phyloP scores from a whole-genome alignment of 2,329 filamentous ascomycete species.

The Aspergillus unguis region DNA sequence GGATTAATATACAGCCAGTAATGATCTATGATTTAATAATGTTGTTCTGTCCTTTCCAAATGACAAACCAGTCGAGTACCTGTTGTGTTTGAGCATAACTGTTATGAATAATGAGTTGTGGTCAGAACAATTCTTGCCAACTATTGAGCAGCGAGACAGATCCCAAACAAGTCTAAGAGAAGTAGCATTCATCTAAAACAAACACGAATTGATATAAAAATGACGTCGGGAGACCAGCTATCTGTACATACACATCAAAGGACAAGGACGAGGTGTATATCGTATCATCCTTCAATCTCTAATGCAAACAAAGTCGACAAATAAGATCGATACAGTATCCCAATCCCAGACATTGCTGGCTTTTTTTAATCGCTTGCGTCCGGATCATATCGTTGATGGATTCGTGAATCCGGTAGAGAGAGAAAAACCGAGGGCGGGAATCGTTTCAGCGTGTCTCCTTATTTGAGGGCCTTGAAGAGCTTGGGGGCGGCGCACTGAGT shows the following conservation, averaged over 20 bases:
- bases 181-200: slow-evolving; percentile 35
- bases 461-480: slow-evolving; percentile 91
- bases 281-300: slow-evolving; percentile 15
- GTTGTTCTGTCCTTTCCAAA: background rate
- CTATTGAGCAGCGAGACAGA: too few relatives aligned
- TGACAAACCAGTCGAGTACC: too few relatives aligned
- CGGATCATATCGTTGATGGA: slow-evolving; percentile 8
- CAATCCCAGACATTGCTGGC: slow-evolving; percentile 9
- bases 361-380: slow-evolving; percentile 2
- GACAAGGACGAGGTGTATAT: slow-evolving; percentile 8
- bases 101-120: too few relatives aligned
- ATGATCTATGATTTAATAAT: background rate
- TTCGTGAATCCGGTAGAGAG: slow-evolving; percentile 18
- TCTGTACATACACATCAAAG: slow-evolving; percentile 41
- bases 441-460: slow-evolving; percentile 40
- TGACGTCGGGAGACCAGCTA: slow-evolving; percentile 36
- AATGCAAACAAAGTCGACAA: slow-evolving; percentile 8
- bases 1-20: background rate
- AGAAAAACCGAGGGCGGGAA: slow-evolving; percentile 12
- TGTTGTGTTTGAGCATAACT: too few relatives aligned
- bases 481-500: slow-evolving; percentile 90
- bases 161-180: slow-evolving; percentile 21
- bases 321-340: slow-evolving; percentile 13
- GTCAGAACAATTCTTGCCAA: too few relatives aligned
- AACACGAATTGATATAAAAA: slow-evolving; percentile 29